Conservation (phyloP, 2,329 filamentous ascomycete species). For the Clarireedia hainanense region DNA sequence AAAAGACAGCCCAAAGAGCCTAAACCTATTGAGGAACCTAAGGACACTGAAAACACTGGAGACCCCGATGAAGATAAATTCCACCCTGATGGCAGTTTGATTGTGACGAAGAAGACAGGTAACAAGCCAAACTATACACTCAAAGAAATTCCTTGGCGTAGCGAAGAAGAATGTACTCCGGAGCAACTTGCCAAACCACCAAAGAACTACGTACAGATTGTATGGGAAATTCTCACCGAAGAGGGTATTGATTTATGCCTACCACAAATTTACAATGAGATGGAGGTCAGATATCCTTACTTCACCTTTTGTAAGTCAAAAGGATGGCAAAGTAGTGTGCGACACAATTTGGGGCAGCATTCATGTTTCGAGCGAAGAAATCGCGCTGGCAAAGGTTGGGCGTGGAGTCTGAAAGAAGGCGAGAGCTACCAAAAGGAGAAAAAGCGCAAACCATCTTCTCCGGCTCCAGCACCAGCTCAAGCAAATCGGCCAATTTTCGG, state of each 20-base stretch:
- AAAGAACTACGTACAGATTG: slow-evolving; percentile 49
- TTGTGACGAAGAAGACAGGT: not conserved
- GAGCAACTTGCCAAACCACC: slow-evolving; percentile 64
- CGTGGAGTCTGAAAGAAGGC: slow-evolving; percentile 46
- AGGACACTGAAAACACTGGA: slow-evolving; percentile 33
- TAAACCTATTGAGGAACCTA: slow-evolving; percentile 33
- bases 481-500: slow-evolving; percentile 25
- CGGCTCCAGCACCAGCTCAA: slow-evolving; percentile 30
- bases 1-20: slow-evolving; percentile 49
- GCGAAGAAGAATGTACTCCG: slow-evolving; percentile 49
- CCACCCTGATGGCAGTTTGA: slow-evolving; percentile 1
- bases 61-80: slow-evolving; percentile 39
- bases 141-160: not conserved
- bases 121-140: slow-evolving; percentile 31
- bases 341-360: slow-evolving; percentile 51
- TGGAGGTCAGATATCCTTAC: slow-evolving; percentile 49
- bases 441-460: slow-evolving; percentile 36
- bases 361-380: slow-evolving; percentile 47
- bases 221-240: slow-evolving; percentile 47
- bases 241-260: slow-evolving; percentile 45
- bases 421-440: slow-evolving; percentile 50
- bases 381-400: slow-evolving; percentile 46
- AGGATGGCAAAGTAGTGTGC: slow-evolving; percentile 56
- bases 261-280: slow-evolving; percentile 52
- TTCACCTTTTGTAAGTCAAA: slow-evolving; percentile 46